Conservation (phyloP, 2,329 filamentous ascomycete species). For the Drechslerella coelobrocha region DNA sequence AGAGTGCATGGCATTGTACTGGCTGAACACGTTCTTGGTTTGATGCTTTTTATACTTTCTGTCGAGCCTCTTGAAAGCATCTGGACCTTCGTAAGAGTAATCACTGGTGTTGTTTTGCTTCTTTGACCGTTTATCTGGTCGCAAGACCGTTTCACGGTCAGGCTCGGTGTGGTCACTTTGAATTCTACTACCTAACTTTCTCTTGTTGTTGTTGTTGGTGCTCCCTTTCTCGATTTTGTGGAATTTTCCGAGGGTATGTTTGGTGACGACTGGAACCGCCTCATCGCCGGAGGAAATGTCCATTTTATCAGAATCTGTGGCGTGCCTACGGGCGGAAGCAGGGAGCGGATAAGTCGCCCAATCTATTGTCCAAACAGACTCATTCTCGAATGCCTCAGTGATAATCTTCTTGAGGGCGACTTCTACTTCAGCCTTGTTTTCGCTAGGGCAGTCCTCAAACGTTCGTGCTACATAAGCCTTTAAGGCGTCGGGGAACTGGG, state of each 20-base stretch:
- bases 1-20: constrained; percentile 62
- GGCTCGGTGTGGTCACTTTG: constrained; percentile 38
- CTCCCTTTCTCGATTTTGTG: constrained; percentile 20
- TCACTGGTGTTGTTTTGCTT: constrained; percentile 53
- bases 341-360: constrained; percentile 80
- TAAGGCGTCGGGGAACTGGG: constrained; percentile 54
- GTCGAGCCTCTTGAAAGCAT: constrained; percentile 47
- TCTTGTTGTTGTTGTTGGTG: constrained; percentile 20
- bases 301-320: constrained; percentile 32
- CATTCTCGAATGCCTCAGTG: constrained; percentile 76
- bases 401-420: constrained; percentile 85
- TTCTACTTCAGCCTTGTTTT: constrained; percentile 71
- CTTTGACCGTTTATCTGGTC: constrained; percentile 43
- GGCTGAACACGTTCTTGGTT: constrained; percentile 55
- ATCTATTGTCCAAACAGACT: constrained; percentile 74
- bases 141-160: constrained; percentile 22
- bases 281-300: constrained; percentile 48
- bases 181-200: constrained; percentile 49
- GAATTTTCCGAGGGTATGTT: constrained; percentile 4
- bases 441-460: constrained; percentile 64
- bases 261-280: constrained; percentile 8
- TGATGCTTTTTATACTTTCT: constrained; percentile 42
- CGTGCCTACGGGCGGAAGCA: constrained; percentile 57
- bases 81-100: constrained; percentile 53
- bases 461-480: constrained; percentile 61